phyloP scores from a whole-genome alignment of 176 grass and related monocot species.

The Raddia distichophylla region DNA sequence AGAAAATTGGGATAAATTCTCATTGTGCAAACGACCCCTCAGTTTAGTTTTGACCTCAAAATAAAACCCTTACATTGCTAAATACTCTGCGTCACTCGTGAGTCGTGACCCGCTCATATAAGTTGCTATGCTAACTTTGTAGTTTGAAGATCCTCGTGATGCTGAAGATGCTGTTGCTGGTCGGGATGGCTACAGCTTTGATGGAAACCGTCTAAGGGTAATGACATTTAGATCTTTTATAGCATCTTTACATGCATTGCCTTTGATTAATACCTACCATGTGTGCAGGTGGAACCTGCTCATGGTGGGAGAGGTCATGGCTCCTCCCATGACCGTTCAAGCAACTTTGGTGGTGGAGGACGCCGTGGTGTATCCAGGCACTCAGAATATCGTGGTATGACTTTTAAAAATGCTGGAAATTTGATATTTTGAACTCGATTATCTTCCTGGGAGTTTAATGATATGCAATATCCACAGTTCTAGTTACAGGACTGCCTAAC shows the following conservation, averaged over 20 bases:
- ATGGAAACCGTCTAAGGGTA: constrained; percentile 84
- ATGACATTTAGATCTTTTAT: not conserved
- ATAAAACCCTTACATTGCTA: not conserved
- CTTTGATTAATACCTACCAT: constrained; percentile 27
- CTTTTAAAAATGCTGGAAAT: constrained; percentile 12
- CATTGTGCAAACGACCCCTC: not conserved
- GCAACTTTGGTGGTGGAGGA: constrained; percentile 57
- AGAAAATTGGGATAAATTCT: not conserved
- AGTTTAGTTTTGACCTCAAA: not conserved
- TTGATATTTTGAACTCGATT: not conserved
- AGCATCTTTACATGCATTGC: not conserved
- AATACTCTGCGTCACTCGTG: not conserved
- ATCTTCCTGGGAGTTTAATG: constrained; percentile 12
- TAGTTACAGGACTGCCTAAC: constrained; percentile 83
- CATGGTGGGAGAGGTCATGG: constrained; percentile 85
- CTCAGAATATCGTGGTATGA: constrained; percentile 85
- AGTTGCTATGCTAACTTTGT: constrained; percentile 17
- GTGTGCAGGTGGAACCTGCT: constrained; percentile 78
- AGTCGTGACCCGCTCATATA: not conserved
- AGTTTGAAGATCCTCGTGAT: constrained; percentile 97
- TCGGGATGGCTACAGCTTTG: constrained; percentile 92
- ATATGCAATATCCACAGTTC: constrained; percentile 50
- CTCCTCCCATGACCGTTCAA: constrained; percentile 57
- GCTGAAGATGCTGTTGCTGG: constrained; percentile 91
- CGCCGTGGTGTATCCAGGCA: constrained; percentile 83